Percentiles rank a stretch among this genome's conserved stretches.
Conservation (phyloP, 129 eudicot genomes). For the Solidago caesia region DNA sequence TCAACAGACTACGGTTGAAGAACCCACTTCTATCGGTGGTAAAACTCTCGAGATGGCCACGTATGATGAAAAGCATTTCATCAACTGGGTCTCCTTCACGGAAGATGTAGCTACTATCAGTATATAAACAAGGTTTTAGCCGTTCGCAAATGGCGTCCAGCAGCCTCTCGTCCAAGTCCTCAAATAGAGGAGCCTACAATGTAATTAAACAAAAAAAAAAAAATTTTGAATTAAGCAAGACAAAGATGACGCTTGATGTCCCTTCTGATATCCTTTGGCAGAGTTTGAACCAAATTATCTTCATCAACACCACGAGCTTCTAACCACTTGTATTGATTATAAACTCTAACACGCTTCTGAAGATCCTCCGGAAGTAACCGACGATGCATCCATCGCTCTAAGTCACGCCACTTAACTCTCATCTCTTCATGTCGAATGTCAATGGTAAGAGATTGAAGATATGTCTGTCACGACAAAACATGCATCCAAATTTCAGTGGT, state of each 20-base stretch:
- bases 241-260: constrained; percentile 98
- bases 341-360: constrained; percentile 77
- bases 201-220: too few species aligned
- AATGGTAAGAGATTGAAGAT: constrained; percentile 95
- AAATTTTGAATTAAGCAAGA: too few species aligned
- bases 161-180: constrained; percentile 86
- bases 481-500: constrained; percentile 31
- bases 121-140: constrained; percentile 83
- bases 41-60: constrained; percentile 94
- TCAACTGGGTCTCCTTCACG: constrained; percentile 98
- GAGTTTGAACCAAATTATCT: constrained; percentile 72
- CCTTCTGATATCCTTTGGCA: constrained; percentile 95
- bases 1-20: constrained; percentile 74
- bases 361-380: constrained; percentile 91
- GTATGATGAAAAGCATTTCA: constrained; percentile 95
- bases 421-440: constrained; percentile 95
- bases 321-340: constrained; percentile 97
- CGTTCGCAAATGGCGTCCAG: constrained; percentile 95
- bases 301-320: constrained; percentile 99
- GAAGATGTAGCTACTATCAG: constrained; percentile 72
- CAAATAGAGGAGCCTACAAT: constrained; percentile 88
- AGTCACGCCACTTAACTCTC: constrained; percentile 97
- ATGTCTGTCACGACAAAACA: constrained; percentile 23
- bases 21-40: constrained; percentile 92
- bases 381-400: constrained; percentile 99